These are phyloP conservation scores for Coprinopsis strossmayeri DNA, from an alignment of 768 basidiomycete species.

Conservation along the genomic window DNA sequence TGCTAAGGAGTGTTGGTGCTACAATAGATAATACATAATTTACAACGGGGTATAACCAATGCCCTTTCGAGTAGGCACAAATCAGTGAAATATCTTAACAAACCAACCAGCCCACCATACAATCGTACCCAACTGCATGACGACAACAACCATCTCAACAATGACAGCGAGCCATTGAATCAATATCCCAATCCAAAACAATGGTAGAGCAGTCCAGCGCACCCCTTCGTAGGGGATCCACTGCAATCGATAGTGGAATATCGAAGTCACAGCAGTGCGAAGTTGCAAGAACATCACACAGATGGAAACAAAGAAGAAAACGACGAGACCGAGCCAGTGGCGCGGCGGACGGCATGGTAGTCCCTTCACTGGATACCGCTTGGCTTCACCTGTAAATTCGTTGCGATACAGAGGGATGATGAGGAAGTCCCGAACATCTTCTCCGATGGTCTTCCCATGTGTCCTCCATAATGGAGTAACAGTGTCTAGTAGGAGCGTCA, in stretches of 20 bases:
- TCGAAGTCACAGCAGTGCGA: constrained; percentile 51
- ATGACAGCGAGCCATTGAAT: constrained; percentile 64
- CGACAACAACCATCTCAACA: constrained; percentile 50
- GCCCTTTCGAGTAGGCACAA: no score
- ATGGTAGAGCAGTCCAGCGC: constrained; percentile 56
- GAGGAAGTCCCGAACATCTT: constrained; percentile 74
- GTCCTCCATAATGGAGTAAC: constrained; percentile 78
- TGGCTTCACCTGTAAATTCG: constrained; percentile 74
- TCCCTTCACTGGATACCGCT: constrained; percentile 51
- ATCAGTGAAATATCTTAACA: constrained; percentile 19
- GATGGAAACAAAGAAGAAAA: constrained; percentile 45
- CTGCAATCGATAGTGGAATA: constrained; percentile 45
- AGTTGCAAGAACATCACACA: constrained; percentile 46
- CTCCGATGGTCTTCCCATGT: constrained; percentile 76
- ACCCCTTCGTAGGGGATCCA: constrained; percentile 57
- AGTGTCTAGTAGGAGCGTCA: constrained; percentile 69
- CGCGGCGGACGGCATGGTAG: constrained; percentile 58
- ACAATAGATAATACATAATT: constrained; percentile 19
- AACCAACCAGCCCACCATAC: constrained; percentile 77
- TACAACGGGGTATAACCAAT: constrained; percentile 11
- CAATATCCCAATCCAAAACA: constrained; percentile 57
- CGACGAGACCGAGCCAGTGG: constrained; percentile 60
- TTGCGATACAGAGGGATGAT: constrained; percentile 80
- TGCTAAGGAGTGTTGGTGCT: constrained; percentile 10
- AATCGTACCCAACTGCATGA: constrained; percentile 51